Evolutionary conservation across 2,329 filamentous ascomycete species (phyloP).

Genomic region (Drechslerella dactyloides): DNA sequence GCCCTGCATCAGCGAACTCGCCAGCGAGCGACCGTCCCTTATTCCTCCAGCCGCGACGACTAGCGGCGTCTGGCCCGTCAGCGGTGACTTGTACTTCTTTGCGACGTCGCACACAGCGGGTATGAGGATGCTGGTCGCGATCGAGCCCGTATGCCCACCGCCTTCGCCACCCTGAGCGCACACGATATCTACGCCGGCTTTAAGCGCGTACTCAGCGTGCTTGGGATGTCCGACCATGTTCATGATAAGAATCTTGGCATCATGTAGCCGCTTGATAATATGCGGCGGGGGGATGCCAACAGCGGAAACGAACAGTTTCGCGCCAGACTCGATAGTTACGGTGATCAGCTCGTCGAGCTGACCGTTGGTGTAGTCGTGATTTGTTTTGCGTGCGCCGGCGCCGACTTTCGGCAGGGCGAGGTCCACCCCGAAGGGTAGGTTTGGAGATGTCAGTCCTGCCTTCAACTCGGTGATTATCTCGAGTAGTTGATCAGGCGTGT

Average conservation of each 20-base stretch:
- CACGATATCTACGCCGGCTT: conserved; percentile 85
- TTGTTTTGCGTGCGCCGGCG: conserved; percentile 81
- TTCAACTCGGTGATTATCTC: conserved; percentile 87
- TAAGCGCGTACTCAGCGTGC: conserved; percentile 86
- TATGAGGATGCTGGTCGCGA: conserved; percentile 79
- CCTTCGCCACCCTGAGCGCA: conserved; percentile 93
- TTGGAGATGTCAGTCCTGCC: conserved; percentile 69
- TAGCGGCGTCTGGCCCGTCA: conserved; percentile 74
- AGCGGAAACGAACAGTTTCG: conserved; percentile 82
- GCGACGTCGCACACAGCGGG: conserved; percentile 88
- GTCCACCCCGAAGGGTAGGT: conserved; percentile 86
- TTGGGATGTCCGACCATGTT: conserved; percentile 96
- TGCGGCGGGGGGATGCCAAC: conserved; percentile 81
- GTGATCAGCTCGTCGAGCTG: conserved; percentile 86
- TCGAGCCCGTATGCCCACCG: conserved; percentile 75
- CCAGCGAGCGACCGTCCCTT: conserved; percentile 79
- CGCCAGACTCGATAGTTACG: conserved; percentile 83
- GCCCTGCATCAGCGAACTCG: conserved; percentile 83
- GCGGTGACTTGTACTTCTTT: conserved; percentile 70
- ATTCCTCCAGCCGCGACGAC: conserved; percentile 92
- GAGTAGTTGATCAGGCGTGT: conserved; percentile 75
- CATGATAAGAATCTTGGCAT: conserved; percentile 83
- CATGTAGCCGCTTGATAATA: conserved; percentile 78
- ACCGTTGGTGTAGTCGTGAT: conserved; percentile 93
- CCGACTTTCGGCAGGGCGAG: conserved; percentile 90